Evolutionary conservation across 2,329 filamentous ascomycete species (phyloP).

Genomic region (Trichoderma sp.): DNA sequence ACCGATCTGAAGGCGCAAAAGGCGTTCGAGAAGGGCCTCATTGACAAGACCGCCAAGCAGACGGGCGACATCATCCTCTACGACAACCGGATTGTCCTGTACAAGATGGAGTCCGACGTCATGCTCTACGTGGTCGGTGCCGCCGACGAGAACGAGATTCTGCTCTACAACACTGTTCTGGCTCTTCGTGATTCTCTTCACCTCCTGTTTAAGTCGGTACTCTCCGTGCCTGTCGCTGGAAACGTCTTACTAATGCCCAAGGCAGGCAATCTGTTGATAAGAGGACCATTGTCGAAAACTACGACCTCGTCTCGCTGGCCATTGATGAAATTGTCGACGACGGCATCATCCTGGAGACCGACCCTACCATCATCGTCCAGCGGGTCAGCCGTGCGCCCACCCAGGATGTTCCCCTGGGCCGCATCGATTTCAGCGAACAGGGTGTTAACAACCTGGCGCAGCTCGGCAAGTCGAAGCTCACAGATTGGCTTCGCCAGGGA

Average conservation of each 20-base stretch:
- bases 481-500: constrained; percentile 85
- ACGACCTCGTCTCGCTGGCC: constrained; percentile 89
- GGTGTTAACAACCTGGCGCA: constrained; percentile 92
- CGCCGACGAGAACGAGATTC: constrained; percentile 92
- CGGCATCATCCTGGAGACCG: constrained; percentile 95
- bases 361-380: constrained; percentile 89
- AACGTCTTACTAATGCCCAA: background rate
- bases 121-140: constrained; percentile 93
- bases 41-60: constrained; percentile 95
- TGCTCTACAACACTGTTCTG: constrained; percentile 91
- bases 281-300: constrained; percentile 97
- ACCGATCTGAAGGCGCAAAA: constrained; percentile 90
- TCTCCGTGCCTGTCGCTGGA: background rate
- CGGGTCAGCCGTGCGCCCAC: constrained; percentile 88
- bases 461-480: constrained; percentile 86
- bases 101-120: constrained; percentile 96
- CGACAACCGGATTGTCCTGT: constrained; percentile 93
- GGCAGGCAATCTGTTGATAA: constrained; percentile 90
- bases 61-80: constrained; percentile 95
- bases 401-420: constrained; percentile 88
- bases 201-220: constrained; percentile 77
- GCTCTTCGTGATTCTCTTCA: constrained; percentile 88
- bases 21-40: constrained; percentile 90
- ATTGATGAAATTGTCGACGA: constrained; percentile 96
- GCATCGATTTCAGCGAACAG: constrained; percentile 93